These are phyloP conservation scores for Trichoderma gracile DNA, from an alignment of 2,329 filamentous ascomycete species.

Conservation along the genomic window DNA sequence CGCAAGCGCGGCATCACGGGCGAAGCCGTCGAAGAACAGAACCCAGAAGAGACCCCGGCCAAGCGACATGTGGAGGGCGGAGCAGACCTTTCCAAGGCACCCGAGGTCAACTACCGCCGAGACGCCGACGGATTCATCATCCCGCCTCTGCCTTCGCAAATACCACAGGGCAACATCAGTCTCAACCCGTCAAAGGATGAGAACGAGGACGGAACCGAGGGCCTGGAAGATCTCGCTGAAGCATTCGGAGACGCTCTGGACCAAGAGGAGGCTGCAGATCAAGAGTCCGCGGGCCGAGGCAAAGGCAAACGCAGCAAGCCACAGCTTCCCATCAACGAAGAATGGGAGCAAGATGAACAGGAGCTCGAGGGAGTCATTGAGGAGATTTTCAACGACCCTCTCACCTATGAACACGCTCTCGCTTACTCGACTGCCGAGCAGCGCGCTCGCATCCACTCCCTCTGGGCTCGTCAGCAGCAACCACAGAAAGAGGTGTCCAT, in stretches of 20 bases:
- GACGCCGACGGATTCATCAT: conserved; percentile 71
- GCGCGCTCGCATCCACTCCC: conserved; percentile 54
- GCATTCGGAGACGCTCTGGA: conserved; percentile 48
- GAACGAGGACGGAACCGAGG: conserved; percentile 32
- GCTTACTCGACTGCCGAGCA: conserved; percentile 60
- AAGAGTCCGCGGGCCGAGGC: conserved; percentile 25
- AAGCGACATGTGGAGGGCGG: conserved; percentile 34
- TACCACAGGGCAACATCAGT: conserved; percentile 37
- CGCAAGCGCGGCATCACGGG: conserved; percentile 43
- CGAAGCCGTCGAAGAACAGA: conserved; percentile 26
- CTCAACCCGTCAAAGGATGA: conserved; percentile 28
- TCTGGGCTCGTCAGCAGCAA: conserved; percentile 52
- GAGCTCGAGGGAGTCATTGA: conserved; percentile 70
- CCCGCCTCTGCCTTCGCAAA: conserved; percentile 51
- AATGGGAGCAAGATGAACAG: conserved; percentile 64
- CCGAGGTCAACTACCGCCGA: conserved; percentile 46
- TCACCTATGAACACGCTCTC: conserved; percentile 57
- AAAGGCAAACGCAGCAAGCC: conserved; percentile 39
- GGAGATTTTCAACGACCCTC: conserved; percentile 65
- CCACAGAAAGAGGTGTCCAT: conserved; percentile 54
- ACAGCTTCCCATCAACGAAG: conserved; percentile 59
- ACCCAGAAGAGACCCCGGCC: conserved; percentile 3
- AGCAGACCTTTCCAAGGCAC: conserved; percentile 40
- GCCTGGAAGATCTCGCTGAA: conserved; percentile 45
- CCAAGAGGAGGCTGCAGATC: conserved; percentile 33